Evolutionary conservation across 768 basidiomycete genomes (phyloP).

Genomic region (Lactarius vividus): DNA sequence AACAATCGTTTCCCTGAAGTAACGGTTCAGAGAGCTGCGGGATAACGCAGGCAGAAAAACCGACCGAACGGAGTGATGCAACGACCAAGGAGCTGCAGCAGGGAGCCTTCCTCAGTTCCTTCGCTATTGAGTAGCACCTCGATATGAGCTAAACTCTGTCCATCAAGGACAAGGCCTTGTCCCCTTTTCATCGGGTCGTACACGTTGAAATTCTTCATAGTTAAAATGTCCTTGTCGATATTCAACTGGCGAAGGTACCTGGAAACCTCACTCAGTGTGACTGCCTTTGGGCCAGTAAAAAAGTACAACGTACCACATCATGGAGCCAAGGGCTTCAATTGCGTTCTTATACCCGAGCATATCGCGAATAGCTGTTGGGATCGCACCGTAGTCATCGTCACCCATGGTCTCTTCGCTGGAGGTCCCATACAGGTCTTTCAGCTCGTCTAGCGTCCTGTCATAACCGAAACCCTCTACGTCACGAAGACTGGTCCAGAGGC

Average conservation of each 20-base stretch:
- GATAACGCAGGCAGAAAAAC: conserved; percentile 28
- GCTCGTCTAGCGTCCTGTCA: conserved; percentile 63
- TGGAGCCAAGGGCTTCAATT: conserved; percentile 83
- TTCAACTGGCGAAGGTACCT: conserved; percentile 89
- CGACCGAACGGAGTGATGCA: conserved; percentile 91
- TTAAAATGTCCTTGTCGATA: conserved; percentile 92
- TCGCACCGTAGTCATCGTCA: conserved; percentile 41
- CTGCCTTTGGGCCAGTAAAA: not conserved
- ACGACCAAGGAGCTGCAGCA: conserved; percentile 75
- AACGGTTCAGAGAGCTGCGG: not conserved
- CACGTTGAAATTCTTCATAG: conserved; percentile 96
- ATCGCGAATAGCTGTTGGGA: conserved; percentile 72
- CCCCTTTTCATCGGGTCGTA: conserved; percentile 94
- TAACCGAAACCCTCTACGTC: conserved; percentile 80
- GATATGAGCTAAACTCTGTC: conserved; percentile 91
- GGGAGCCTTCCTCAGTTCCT: conserved; percentile 87
- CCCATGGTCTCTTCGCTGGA: conserved; percentile 45
- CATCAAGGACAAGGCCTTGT: conserved; percentile 84
- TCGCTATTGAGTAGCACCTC: conserved; percentile 93
- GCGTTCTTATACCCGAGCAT: conserved; percentile 66
- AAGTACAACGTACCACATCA: conserved; percentile 69
- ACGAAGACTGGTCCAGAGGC: conserved; percentile 87
- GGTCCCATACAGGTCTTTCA: conserved; percentile 62
- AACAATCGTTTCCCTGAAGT: conserved; percentile 85
- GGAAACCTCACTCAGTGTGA: not conserved